Base-by-base conservation (phyloP, 2,329 filamentous ascomycete genomes). In the Ascochyta fabae region DNA sequence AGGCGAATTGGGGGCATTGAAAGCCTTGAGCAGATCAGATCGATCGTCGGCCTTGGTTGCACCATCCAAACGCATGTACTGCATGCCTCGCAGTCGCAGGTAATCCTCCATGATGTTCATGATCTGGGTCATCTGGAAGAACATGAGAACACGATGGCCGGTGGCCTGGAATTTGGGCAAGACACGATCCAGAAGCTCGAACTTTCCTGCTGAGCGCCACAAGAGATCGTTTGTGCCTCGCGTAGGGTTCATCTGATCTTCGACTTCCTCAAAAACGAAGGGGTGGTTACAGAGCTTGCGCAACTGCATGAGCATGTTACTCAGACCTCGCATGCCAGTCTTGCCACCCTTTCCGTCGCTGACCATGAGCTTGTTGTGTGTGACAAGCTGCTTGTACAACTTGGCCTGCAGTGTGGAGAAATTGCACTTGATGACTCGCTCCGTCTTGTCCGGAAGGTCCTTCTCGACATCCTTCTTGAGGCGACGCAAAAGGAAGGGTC, bases 51-150 rank as follows among this genome's bases (percentile, higher is more conserved):
- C 93, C 76, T 99, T 99, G 41, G 95, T 99, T 0, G 92, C 95
- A 80, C 95, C 95, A 71, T 99, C 95, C 56, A 99, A 83, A 74
- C 95, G 92, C 64, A 99, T 83, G 74, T 96, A 99, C 70, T 90
- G 84, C 65, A 96, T 83, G 42, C 88, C 89, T 62, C 91, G 86
- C 70, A 92, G 89, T 3, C 94, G 89, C 60, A 99, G 79, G 75
- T 96, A 99, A 75, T 99, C 95, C 69, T 99, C 95, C 95, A 99
- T 98, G 71, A 99, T 99, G 78, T 99, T 96, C 95, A 99, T 99
- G 74, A 99, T 99, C 59, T 96, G 93, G 4, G 95, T 99, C 95
- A 99, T 99, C 76, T 99, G 95, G 84, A 99, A 99, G 85, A 99
- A 99, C 90, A 99, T 98, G 75, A 99, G 83, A 26, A 98, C 92